Conservation (phyloP, 768 basidiomycete species). For the Cyclocybe aegerita region DNA sequence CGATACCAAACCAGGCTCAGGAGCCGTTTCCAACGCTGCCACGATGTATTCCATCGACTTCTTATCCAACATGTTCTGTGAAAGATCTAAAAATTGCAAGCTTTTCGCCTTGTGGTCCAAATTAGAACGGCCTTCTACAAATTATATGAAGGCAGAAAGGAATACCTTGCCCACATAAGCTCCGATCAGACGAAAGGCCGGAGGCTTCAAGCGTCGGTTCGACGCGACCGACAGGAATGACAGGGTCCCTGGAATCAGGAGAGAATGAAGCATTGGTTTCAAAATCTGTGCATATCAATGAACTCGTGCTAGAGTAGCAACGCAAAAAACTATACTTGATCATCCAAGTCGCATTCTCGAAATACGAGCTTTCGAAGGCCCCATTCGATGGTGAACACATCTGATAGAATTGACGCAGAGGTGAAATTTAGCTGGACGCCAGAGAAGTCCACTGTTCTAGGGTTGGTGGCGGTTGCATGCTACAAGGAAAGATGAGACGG, state of each 20-base stretch:
- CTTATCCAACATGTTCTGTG: conserved; percentile 83
- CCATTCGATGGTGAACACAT: conserved; percentile 92
- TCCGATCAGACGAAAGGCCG: conserved; percentile 78
- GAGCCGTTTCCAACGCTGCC: conserved; percentile 55
- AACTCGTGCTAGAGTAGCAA: not conserved
- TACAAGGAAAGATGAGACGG: conserved; percentile 20
- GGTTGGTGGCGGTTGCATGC: conserved; percentile 53
- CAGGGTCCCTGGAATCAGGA: conserved; percentile 80
- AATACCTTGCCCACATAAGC: conserved; percentile 75
- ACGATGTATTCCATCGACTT: conserved; percentile 82
- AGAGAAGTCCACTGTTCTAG: conserved; percentile 78
- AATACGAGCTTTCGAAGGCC: conserved; percentile 84
- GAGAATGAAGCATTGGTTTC: conserved; percentile 87
- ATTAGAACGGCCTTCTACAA: not conserved
- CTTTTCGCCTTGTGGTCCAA: conserved; percentile 54
- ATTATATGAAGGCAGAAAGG: not conserved
- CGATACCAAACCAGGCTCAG: conserved; percentile 64
- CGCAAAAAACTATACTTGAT: conserved; percentile 50
- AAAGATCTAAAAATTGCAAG: conserved; percentile 87
- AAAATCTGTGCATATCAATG: conserved; percentile 48
- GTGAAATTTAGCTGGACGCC: conserved; percentile 71
- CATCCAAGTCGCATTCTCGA: conserved; percentile 86
- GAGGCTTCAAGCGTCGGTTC: conserved; percentile 75
- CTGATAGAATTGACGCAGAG: conserved; percentile 79
- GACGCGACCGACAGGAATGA: conserved; percentile 85